phyloP scores from a whole-genome alignment of 371 early-diverging fungal species.

The Smittium culicis region DNA sequence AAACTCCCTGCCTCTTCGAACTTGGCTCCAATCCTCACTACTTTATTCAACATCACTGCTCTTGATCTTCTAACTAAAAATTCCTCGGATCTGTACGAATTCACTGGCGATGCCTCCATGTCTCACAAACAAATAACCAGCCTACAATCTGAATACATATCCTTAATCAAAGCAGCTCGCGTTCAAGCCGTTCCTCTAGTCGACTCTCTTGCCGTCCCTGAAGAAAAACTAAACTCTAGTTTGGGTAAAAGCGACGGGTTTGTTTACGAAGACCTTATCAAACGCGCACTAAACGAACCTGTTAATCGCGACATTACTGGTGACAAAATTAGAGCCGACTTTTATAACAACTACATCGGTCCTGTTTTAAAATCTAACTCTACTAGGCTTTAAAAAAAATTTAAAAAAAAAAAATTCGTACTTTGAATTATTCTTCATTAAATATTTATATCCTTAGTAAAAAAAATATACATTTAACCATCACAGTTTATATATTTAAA shows the following conservation, averaged over 20 bases:
- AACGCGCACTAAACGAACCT: slow-evolving; percentile 56
- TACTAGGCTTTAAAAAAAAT: too few species aligned
- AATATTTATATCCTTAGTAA: too few species aligned
- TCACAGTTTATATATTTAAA: too few species aligned
- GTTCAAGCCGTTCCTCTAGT: slow-evolving; percentile 56
- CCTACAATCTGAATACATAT: slow-evolving; percentile 32
- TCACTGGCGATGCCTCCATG: slow-evolving; percentile 38
- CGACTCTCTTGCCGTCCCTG: slow-evolving; percentile 63
- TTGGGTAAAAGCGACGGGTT: slow-evolving; percentile 59
- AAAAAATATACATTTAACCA: too few species aligned
- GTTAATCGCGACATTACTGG: slow-evolving; percentile 27
- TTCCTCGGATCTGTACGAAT: slow-evolving; percentile 40
- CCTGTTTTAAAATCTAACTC: slow-evolving; percentile 20
- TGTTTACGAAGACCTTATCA: slow-evolving; percentile 52
- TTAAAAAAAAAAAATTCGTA: too few species aligned
- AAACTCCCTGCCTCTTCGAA: slow-evolving; percentile 26
- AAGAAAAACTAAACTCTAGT: slow-evolving; percentile 56
- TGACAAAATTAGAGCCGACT: slow-evolving; percentile 19
- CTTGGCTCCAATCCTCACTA: slow-evolving; percentile 29
- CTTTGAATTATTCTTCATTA: too few species aligned
- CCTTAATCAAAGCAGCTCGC: slow-evolving; percentile 42
- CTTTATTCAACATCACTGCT: slow-evolving; percentile 40
- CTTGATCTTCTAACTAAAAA: slow-evolving; percentile 45
- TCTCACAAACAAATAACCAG: slow-evolving; percentile 29
- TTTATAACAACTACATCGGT: slow-evolving; percentile 25